Conservation (phyloP, 495 filamentous ascomycete genomes). For the Aspergillus homomorphus region DNA sequence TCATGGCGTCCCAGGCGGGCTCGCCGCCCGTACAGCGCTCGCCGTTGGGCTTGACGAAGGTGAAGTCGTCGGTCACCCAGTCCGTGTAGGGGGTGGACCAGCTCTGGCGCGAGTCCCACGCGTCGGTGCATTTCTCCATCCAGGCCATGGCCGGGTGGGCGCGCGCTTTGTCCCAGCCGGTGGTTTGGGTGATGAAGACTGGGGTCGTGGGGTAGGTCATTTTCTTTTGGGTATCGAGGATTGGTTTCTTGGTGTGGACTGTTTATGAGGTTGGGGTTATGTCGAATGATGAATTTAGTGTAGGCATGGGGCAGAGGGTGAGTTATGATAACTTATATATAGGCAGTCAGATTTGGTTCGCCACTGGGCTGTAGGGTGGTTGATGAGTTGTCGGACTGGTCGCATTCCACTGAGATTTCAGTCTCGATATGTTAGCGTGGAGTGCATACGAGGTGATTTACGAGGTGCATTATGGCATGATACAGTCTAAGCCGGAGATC, state of each 20-base stretch:
- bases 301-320: too few species aligned
- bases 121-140: conserved; percentile 1
- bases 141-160: neutral
- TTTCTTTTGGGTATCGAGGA: neutral
- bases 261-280: too few species aligned
- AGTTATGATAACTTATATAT: too few species aligned
- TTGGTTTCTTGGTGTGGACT: too few species aligned
- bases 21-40: neutral
- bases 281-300: too few species aligned
- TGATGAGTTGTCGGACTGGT: neutral
- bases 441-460: neutral
- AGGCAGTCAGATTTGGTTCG: neutral
- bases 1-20: neutral
- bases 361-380: too few species aligned
- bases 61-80: neutral
- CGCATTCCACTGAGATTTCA: neutral
- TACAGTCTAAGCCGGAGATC: too few species aligned
- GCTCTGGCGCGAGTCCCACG: neutral
- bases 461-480: too few species aligned
- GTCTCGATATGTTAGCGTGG: too few species aligned
- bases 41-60: neutral
- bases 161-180: neutral
- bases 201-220: neutral
- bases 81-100: neutral
- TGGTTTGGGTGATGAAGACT: neutral